Evolutionary conservation across 306 rosid species (phyloP), one percentile per base, ranked within the genome.

Genomic region (Lathyrus sativus): DNA sequence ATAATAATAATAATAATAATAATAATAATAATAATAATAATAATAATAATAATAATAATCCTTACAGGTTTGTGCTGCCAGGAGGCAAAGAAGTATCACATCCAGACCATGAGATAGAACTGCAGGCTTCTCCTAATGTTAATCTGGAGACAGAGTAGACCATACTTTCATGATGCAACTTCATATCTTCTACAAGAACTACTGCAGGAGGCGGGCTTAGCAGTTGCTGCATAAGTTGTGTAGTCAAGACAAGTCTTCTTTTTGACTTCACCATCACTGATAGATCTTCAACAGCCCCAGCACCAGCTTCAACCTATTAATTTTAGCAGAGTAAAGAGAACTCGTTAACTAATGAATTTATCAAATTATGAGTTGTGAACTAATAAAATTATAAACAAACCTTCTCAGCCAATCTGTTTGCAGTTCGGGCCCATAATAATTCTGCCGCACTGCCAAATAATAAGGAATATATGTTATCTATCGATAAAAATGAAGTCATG

Each of bases 141-240:
- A 81, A 77, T 81, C 96, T 87, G 45, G 93, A 81, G 63, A 75
- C 81, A 60, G 86, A 62, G 76, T 88, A 89, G 60, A 85, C 86
- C 82, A 80, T 69, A 74, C 85, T 86, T 80, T 85, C 95, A 74
- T 76, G 80, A 70, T 85, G 87, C 68, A 75, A 65, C 77, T 79
- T 81, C 33, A 86, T 77, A 71, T 84, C 91, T 43, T 85, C 82
- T 37, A 84, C 77, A 65, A 92, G 92, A 68, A 81, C 72, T 2
- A 78, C 60, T 13, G 82, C 82, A 48, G 95, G 79, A 75, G 95
- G 96, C 70, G 96, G 87, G 64, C 24, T 71, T 71, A 92, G 81
- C 65, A 92, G 83, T 77, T 86, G 96, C 82, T 92, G 98, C 81
- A 88, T 76, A 50, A 92, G 92, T 77, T 86, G 96, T 1, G 95